phyloP scores from a whole-genome alignment of 2,329 filamentous ascomycete species.

The Chaetomiaceae sp. region DNA sequence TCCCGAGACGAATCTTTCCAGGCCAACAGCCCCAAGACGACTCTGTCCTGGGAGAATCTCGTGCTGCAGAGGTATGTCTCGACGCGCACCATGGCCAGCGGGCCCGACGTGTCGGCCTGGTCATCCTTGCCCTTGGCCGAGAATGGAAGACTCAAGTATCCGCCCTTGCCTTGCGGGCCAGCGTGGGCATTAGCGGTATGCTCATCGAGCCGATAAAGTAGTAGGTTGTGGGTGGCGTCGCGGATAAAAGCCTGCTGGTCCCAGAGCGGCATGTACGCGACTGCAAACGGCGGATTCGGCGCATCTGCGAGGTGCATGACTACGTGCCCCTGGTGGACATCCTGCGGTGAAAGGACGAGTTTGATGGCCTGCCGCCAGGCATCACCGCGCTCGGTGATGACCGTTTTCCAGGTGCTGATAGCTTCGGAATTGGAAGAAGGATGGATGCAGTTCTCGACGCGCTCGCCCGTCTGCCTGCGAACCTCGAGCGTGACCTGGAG shows the following conservation, averaged over 20 bases:
- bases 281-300: conserved; percentile 81
- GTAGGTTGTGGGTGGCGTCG: conserved; percentile 74
- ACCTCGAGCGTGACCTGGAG: conserved; percentile 88
- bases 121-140: conserved; percentile 61
- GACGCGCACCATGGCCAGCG: conserved; percentile 72
- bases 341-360: conserved; percentile 69
- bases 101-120: conserved; percentile 70
- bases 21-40: conserved; percentile 74
- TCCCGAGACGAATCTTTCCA: conserved; percentile 75
- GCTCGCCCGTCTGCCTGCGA: conserved; percentile 69
- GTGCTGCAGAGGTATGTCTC: conserved; percentile 92
- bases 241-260: conserved; percentile 82
- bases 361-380: conserved; percentile 86
- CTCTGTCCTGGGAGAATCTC: conserved; percentile 85
- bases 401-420: conserved; percentile 83
- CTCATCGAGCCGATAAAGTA: conserved; percentile 90
- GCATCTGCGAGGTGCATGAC: conserved; percentile 86
- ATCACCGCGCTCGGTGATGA: conserved; percentile 71
- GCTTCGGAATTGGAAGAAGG: conserved; percentile 75
- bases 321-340: conserved; percentile 78
- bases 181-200: conserved; percentile 66
- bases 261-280: conserved; percentile 93
- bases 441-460: conserved; percentile 83
- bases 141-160: conserved; percentile 84
- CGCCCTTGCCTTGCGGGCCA: conserved; percentile 66